A percentile compares a stretch with the other conserved stretches of the same genome.
Evolutionary conservation across 805 yeast genomes (phyloP).

Genomic region (Lachancea meyersii): DNA sequence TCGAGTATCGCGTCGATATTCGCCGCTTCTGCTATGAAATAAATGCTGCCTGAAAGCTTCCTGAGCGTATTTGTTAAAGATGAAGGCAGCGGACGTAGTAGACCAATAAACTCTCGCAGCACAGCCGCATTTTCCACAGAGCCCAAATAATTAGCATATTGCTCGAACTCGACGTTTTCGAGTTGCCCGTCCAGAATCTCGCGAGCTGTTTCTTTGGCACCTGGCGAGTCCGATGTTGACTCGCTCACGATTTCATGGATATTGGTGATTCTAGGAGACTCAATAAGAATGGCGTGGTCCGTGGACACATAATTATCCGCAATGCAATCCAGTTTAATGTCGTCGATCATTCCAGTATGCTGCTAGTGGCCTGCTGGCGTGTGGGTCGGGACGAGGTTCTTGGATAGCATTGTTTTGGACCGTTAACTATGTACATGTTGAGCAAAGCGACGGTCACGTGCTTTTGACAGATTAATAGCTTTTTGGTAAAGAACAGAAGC

Average conservation of each 20-base stretch:
- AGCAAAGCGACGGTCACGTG: background rate
- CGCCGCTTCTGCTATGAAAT: constrained; percentile 77
- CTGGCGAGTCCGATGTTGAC: background rate
- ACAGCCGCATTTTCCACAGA: constrained; percentile 24
- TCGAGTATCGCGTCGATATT: constrained; percentile 70
- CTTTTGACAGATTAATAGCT: too few relatives aligned
- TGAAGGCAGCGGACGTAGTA: constrained; percentile 41
- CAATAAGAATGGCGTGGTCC: constrained; percentile 8
- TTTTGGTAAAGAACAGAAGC: too few relatives aligned
- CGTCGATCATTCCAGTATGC: background rate
- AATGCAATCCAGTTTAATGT: background rate
- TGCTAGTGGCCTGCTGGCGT: background rate
- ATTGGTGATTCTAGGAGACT: constrained; percentile 20
- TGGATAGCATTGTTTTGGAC: background rate
- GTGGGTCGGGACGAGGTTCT: background rate
- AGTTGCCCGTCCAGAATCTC: constrained; percentile 32
- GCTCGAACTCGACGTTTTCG: constrained; percentile 33
- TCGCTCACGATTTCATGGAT: constrained; percentile 15
- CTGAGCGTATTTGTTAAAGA: constrained; percentile 54
- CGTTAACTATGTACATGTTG: too few relatives aligned
- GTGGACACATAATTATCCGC: constrained; percentile 3
- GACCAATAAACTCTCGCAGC: constrained; percentile 33
- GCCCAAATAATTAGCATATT: constrained; percentile 40
- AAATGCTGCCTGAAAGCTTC: constrained; percentile 55
- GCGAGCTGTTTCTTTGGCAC: constrained; percentile 6